Conservation (phyloP, 2,329 filamentous ascomycete species). For the Leptographium flavum region DNA sequence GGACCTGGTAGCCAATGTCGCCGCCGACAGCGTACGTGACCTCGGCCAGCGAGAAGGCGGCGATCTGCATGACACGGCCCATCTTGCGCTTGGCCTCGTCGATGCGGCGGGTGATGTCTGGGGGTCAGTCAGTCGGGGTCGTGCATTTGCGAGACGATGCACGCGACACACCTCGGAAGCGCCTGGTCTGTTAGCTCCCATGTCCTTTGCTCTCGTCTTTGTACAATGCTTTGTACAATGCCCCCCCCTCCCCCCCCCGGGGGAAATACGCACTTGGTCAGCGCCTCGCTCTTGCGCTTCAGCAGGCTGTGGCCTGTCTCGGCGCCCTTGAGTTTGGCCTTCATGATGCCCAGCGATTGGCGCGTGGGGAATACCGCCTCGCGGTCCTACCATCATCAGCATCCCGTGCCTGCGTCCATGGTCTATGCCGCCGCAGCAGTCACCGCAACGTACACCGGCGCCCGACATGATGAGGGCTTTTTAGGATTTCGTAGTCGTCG, state of each 20-base stretch:
- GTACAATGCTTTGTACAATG: too few relatives aligned
- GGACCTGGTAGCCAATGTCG: conserved; percentile 92
- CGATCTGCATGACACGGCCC: conserved; percentile 98
- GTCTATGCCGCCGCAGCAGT: conserved; percentile 3
- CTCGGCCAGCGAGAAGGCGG: conserved; percentile 91
- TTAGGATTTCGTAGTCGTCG: too few relatives aligned
- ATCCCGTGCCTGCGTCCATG: neutral
- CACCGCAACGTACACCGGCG: conserved; percentile 11
- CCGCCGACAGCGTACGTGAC: conserved; percentile 95
- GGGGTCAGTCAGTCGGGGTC: neutral
- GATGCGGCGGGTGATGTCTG: conserved; percentile 91
- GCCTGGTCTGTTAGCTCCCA: conserved; percentile 36
- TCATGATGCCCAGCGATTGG: conserved; percentile 94
- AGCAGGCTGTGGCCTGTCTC: conserved; percentile 86
- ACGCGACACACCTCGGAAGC: conserved; percentile 60
- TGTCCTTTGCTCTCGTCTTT: too few relatives aligned
- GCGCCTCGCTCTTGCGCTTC: conserved; percentile 94
- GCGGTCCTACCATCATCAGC: conserved; percentile 48
- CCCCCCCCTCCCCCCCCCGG: too few relatives aligned
- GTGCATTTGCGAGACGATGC: neutral
- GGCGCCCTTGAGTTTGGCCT: conserved; percentile 89
- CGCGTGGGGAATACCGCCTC: conserved; percentile 96
- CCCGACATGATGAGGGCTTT: conserved; percentile 15
- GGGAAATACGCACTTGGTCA: conserved; percentile 91
- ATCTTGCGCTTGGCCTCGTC: conserved; percentile 99